Conservation (phyloP, 1,139 yeast species). For the Geotrichum bryndzae region DNA sequence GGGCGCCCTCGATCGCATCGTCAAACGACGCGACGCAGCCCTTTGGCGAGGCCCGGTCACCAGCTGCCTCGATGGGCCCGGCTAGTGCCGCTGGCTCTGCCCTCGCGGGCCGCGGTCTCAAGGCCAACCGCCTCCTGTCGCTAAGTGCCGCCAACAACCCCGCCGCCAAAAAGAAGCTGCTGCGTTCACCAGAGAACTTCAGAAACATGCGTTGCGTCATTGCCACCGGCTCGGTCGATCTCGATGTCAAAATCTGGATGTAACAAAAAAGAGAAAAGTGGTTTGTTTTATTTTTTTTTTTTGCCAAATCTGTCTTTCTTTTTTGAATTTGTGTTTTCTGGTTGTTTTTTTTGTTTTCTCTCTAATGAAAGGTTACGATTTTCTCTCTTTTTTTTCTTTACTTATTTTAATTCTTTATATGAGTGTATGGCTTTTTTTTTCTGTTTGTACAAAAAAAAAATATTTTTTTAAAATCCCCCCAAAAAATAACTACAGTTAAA, state of each 20-base stretch:
- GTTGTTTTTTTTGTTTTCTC: neutral
- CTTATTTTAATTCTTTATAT: no score
- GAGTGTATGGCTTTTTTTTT: neutral
- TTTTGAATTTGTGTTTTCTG: neutral
- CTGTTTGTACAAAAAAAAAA: neutral
- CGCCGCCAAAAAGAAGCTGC: neutral
- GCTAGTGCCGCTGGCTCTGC: neutral
- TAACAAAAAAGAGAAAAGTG: neutral
- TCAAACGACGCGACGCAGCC: constrained; percentile 15
- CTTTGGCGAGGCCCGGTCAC: neutral
- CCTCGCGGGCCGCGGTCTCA: neutral
- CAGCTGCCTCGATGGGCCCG: neutral
- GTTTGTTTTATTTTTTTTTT: neutral
- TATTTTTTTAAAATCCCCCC: no score
- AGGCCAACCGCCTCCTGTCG: neutral
- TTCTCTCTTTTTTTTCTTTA: no score
- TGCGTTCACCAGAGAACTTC: constrained; percentile 15
- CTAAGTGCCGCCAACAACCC: neutral
- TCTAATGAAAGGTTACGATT: neutral
- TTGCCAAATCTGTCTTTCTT: neutral
- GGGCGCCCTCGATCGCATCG: constrained; percentile 42
- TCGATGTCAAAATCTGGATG: constrained; percentile 77
- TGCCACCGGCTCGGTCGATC: constrained; percentile 82
- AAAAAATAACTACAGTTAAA: no score
- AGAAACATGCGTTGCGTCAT: constrained; percentile 36